A percentile compares a stretch with the other conserved stretches of the same genome.
Conservation (phyloP, 2,329 filamentous ascomycete species). For the Aspergillus sp. region DNA sequence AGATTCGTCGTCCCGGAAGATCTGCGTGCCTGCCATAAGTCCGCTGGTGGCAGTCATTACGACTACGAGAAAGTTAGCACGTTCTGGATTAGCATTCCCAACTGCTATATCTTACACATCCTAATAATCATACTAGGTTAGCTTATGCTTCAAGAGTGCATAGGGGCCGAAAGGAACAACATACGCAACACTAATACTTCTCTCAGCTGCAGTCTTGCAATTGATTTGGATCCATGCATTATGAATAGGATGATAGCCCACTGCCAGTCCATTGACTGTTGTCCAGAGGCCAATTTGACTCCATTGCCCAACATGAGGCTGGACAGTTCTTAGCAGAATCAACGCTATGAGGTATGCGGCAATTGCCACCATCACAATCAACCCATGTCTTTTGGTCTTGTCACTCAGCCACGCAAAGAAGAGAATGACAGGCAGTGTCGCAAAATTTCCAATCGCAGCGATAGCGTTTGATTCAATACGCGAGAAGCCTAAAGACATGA, state of each 20-base stretch:
- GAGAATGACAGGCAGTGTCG: slow-evolving; percentile 51
- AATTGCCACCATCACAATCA: slow-evolving; percentile 47
- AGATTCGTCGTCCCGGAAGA: slow-evolving; percentile 47
- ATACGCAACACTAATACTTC: slow-evolving; percentile 52
- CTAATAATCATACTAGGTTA: slow-evolving; percentile 20
- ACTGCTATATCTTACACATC: slow-evolving; percentile 23
- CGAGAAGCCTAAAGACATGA: slow-evolving; percentile 45
- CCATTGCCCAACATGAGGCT: slow-evolving; percentile 50
- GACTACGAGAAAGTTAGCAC: neutral
- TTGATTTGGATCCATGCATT: slow-evolving; percentile 57
- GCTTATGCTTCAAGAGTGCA: neutral
- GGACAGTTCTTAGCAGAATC: slow-evolving; percentile 41
- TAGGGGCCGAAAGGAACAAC: slow-evolving; percentile 12
- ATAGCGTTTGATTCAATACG: slow-evolving; percentile 48
- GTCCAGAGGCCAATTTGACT: slow-evolving; percentile 54
- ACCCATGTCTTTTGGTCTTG: slow-evolving; percentile 45
- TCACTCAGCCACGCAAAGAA: slow-evolving; percentile 52
- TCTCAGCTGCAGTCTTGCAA: slow-evolving; percentile 47
- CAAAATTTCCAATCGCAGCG: slow-evolving; percentile 31
- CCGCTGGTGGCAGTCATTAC: slow-evolving; percentile 55
- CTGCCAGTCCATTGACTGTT: slow-evolving; percentile 50
- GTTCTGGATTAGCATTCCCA: neutral
- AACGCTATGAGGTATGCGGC: slow-evolving; percentile 47
- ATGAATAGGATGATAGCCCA: slow-evolving; percentile 55
- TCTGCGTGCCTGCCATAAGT: slow-evolving; percentile 53